Percentiles rank a stretch among this genome's conserved stretches.
These are phyloP conservation scores for Berberis thunbergii DNA, from an alignment of 164 flowering plant species.

Conservation along the genomic window DNA sequence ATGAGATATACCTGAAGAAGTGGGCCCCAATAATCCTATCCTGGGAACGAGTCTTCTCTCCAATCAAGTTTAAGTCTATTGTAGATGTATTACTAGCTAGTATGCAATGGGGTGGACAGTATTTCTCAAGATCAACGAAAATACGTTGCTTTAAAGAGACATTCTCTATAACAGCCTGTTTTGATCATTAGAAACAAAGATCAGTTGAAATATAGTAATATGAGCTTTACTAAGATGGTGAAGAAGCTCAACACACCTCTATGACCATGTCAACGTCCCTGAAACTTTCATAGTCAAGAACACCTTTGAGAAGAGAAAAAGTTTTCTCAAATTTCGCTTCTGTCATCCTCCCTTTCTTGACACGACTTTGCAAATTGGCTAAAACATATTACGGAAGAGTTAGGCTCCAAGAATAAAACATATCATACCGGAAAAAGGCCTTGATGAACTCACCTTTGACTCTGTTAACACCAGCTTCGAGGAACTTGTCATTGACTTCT, in stretches of 20 bases:
- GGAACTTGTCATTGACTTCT: slow-evolving; percentile 83
- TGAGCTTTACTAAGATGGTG: neutral
- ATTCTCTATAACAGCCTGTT: slow-evolving; percentile 89
- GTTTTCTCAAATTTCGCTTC: slow-evolving; percentile 65
- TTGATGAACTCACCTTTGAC: slow-evolving; percentile 50
- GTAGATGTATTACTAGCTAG: slow-evolving; percentile 93
- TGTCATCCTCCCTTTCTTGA: slow-evolving; percentile 79
- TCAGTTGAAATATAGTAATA: neutral
- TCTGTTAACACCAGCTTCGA: slow-evolving; percentile 67
- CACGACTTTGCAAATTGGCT: slow-evolving; percentile 90
- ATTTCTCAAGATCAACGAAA: slow-evolving; percentile 79
- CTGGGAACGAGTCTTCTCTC: slow-evolving; percentile 63
- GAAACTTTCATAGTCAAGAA: slow-evolving; percentile 71
- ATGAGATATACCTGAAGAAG: slow-evolving; percentile 62
- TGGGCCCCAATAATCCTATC: slow-evolving; percentile 91
- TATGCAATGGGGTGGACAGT: slow-evolving; percentile 80
- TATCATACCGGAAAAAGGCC: neutral
- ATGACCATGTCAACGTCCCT: slow-evolving; percentile 90
- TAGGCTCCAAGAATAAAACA: neutral
- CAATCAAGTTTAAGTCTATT: slow-evolving; percentile 79
- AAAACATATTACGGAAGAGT: slow-evolving; percentile 3
- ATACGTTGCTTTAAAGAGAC: slow-evolving; percentile 76
- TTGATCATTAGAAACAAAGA: slow-evolving; percentile 5
- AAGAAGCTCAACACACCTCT: slow-evolving; percentile 43
- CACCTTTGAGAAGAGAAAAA: slow-evolving; percentile 72